These are phyloP conservation scores for Trichoderma gracile DNA, from an alignment of 2,329 filamentous ascomycete genomes.

Conservation along the genomic window DNA sequence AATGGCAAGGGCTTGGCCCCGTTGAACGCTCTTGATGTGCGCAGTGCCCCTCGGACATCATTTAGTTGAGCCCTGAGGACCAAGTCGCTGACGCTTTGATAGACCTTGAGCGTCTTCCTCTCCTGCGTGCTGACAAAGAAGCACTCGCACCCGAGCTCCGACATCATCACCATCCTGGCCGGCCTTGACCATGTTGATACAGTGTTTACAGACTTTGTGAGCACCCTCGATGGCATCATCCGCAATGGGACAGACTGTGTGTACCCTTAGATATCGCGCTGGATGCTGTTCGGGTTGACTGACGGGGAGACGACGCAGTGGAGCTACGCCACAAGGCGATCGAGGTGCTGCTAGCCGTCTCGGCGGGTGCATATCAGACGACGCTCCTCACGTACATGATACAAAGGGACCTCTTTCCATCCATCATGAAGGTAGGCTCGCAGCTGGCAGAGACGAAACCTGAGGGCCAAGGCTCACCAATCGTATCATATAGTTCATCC, in stretches of 20 bases:
- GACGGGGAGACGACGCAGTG: conserved; percentile 50
- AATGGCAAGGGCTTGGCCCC: conserved; percentile 61
- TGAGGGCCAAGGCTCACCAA: conserved; percentile 15
- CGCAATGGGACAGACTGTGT: conserved; percentile 70
- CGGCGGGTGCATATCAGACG: conserved; percentile 93
- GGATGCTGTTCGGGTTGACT: conserved; percentile 27
- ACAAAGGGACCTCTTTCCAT: conserved; percentile 89
- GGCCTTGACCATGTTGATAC: conserved; percentile 86
- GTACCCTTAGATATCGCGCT: conserved; percentile 39
- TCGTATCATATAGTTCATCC: conserved; percentile 62
- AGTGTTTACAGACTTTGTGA: conserved; percentile 86
- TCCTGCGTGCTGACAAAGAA: conserved; percentile 80
- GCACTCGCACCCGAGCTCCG: conserved; percentile 92
- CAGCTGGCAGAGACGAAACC: background rate
- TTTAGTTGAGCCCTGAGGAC: conserved; percentile 34
- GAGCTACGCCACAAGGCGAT: conserved; percentile 78
- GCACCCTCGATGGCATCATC: conserved; percentile 78
- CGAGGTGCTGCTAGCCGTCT: conserved; percentile 76
- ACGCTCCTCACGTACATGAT: conserved; percentile 93
- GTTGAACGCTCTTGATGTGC: conserved; percentile 82
- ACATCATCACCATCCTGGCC: conserved; percentile 86
- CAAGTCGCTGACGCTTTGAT: conserved; percentile 31
- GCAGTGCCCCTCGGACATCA: conserved; percentile 33
- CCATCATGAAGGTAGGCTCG: conserved; percentile 79
- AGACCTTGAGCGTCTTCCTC: conserved; percentile 91